Evolutionary conservation across 139 green algal species (phyloP).

Genomic region (Coccomyxa sp.): DNA sequence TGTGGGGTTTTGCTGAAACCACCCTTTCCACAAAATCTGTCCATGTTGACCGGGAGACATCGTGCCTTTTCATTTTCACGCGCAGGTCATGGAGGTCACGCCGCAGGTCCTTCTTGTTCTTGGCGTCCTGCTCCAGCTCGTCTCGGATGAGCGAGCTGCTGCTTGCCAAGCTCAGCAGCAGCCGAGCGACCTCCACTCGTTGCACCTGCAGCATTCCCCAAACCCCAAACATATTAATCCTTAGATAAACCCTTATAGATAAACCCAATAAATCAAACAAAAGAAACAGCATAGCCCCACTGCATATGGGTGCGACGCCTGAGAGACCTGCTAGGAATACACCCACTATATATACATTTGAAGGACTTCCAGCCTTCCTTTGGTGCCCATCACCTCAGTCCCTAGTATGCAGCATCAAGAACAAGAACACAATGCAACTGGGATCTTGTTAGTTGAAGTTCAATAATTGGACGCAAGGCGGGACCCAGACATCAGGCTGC

Average conservation of each 20-base stretch:
- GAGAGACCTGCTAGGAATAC: background rate
- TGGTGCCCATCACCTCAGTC: background rate
- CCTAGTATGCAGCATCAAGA: too few species aligned
- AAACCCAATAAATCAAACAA: too few species aligned
- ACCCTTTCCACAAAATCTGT: background rate
- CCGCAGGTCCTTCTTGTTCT: conserved; percentile 1
- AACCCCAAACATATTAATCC: too few species aligned
- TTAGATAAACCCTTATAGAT: too few species aligned
- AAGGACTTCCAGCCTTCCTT: background rate
- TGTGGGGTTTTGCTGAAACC: background rate
- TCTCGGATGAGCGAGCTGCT: background rate
- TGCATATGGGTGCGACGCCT: background rate
- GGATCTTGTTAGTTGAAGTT: too few species aligned
- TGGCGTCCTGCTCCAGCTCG: background rate
- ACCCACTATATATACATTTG: background rate
- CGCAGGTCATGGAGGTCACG: conserved; percentile 11
- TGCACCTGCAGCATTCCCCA: conserved; percentile 7
- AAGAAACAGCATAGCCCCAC: too few species aligned
- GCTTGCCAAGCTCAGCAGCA: background rate
- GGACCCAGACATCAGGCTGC: too few species aligned
- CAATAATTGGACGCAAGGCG: too few species aligned
- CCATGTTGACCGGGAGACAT: background rate
- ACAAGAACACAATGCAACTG: too few species aligned
- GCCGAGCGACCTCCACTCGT: background rate
- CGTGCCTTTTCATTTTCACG: conserved; percentile 3